A percentile compares a stretch with the other conserved stretches of the same genome.
Evolutionary conservation across 257 asterid species (phyloP).

Genomic region (Linaria vulgaris): DNA sequence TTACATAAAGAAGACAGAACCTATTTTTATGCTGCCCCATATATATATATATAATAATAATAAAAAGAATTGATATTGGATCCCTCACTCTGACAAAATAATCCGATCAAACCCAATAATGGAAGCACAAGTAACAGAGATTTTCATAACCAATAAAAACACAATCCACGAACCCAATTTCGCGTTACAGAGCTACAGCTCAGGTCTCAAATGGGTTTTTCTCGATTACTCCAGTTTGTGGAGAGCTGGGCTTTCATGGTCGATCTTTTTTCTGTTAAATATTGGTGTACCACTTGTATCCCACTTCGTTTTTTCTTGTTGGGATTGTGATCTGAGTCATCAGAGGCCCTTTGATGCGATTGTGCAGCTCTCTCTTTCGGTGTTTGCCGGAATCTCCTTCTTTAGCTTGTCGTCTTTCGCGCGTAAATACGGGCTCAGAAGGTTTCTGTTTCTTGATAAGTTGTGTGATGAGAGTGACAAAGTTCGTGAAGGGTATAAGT

Average conservation of each 20-base stretch:
- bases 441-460: constrained; percentile 74
- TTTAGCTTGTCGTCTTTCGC: constrained; percentile 65
- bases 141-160: constrained; percentile 24
- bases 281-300: constrained; percentile 72
- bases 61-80: too few species aligned
- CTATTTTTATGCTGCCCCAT: neutral
- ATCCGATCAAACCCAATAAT: constrained; percentile 23
- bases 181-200: constrained; percentile 50
- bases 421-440: constrained; percentile 63
- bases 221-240: constrained; percentile 70
- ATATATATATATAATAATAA: too few species aligned
- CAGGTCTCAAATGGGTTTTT: constrained; percentile 71
- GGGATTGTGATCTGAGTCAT: constrained; percentile 56
- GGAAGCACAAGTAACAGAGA: constrained; percentile 44
- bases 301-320: constrained; percentile 66
- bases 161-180: constrained; percentile 27
- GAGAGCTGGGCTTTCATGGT: constrained; percentile 81
- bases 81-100: too few species aligned
- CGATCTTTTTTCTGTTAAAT: constrained; percentile 63
- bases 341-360: constrained; percentile 62
- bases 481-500: constrained; percentile 64
- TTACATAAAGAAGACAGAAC: too few species aligned
- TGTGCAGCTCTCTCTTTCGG: constrained; percentile 67
- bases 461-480: constrained; percentile 62
- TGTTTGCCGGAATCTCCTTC: constrained; percentile 65